Percentiles rank a stretch among this genome's conserved stretches.
Conservation (phyloP, 768 basidiomycete species). For the Chalciporus chontae region DNA sequence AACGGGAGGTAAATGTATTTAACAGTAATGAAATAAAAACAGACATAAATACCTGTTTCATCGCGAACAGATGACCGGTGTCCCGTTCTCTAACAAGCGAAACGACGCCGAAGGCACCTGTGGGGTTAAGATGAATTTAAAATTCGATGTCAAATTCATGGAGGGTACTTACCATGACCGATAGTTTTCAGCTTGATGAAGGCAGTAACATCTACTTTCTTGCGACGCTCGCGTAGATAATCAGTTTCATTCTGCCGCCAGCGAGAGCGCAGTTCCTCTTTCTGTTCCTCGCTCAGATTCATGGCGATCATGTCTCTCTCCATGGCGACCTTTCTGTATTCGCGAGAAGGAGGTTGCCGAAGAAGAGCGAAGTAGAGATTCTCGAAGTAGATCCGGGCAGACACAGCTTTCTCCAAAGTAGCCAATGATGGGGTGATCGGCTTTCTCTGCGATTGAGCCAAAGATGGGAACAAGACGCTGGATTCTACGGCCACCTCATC, state of each 20-base stretch:
- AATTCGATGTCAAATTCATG: conserved; percentile 25
- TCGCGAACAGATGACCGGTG: conserved; percentile 81
- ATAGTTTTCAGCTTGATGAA: conserved; percentile 92
- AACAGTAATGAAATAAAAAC: conserved; percentile 25
- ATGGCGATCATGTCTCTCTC: conserved; percentile 82
- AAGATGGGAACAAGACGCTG: conserved; percentile 27
- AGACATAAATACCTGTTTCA: conserved; percentile 78
- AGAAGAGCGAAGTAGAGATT: conserved; percentile 84
- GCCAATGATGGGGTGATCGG: conserved; percentile 81
- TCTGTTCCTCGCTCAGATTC: conserved; percentile 66
- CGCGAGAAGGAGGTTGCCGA: conserved; percentile 80
- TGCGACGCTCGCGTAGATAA: conserved; percentile 79
- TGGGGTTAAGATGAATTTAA: conserved; percentile 27
- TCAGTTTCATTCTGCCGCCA: conserved; percentile 90
- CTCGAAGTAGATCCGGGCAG: conserved; percentile 92
- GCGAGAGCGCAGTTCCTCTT: conserved; percentile 63
- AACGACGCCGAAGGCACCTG: conserved; percentile 95
- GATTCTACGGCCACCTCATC: conserved; percentile 33
- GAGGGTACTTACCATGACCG: conserved; percentile 68
- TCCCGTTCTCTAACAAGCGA: conserved; percentile 83
- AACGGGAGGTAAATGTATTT: conserved; percentile 25
- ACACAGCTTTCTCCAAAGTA: conserved; percentile 91
- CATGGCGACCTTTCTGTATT: conserved; percentile 81
- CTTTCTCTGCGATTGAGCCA: conserved; percentile 41
- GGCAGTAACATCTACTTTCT: conserved; percentile 77